Evolutionary conservation across 129 eudicot genomes (phyloP), one percentile per base, ranked within the genome.

Genomic region (Flaveria linearis): DNA sequence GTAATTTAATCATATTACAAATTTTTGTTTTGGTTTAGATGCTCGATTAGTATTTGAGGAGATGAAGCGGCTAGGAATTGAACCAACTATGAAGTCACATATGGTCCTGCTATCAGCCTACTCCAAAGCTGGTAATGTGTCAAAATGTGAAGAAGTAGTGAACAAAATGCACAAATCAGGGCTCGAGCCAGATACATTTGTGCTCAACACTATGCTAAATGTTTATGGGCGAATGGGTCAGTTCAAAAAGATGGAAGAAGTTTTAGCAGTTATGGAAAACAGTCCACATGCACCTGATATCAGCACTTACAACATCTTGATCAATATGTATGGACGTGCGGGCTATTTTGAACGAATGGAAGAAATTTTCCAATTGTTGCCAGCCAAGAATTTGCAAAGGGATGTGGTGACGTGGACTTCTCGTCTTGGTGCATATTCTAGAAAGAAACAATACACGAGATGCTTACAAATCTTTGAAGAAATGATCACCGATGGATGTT

Each of bases 81-180:
- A 81, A 49, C 98, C 98, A 9, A 92, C 98, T 15, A 88, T 92
- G 98, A 92, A 92, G 85, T 92, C 98, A 82, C 93, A 92, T 78
- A 92, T 90, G 96, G 82, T 90, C 50, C 90, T 92, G 58, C 74
- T 92, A 62, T 90, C 90, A 33, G 94, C 96, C 86, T 88, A 90
- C 72, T 86, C 96, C 50, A 90, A 85, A 82, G 46, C 52, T 1
- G 92, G 94, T 0, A 78, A 92, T 15, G 83, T 89, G 43, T 71
- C 71, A 57, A 92, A 83, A 80, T 90, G 94, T 17, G 98, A 92
- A 86, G 92, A 90, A 17, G 71, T 90, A 28, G 85, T 92, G 88
- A 88, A 69, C 68, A 75, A 80, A 78, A 88, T 92, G 96, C 90
- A 90, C n/a, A 78, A 82, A 53, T 88, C 90, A 0, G 94, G 96